These are phyloP conservation scores for Noccaea caerulescens DNA, from an alignment of 345 rosid species.

Conservation along the genomic window DNA sequence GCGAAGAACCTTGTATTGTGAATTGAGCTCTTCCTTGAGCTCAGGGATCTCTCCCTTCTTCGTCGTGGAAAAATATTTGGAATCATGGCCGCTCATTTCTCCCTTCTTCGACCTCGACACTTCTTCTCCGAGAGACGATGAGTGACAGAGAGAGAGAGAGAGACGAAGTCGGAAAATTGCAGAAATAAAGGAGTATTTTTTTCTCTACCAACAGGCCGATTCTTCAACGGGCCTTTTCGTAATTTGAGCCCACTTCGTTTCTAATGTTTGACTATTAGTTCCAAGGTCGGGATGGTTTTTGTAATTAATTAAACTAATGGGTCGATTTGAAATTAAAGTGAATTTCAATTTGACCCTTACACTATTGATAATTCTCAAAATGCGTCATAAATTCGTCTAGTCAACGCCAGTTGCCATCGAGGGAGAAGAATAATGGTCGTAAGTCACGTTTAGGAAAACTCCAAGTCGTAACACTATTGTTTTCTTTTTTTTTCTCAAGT, in stretches of 20 bases:
- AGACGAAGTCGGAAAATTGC: slow-evolving; percentile 7
- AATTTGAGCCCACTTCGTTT: neutral
- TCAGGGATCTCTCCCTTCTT: slow-evolving; percentile 99
- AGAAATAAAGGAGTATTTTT: neutral
- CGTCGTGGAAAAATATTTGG: slow-evolving; percentile 93
- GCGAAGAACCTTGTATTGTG: slow-evolving; percentile 80
- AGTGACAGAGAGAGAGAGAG: slow-evolving; percentile 3
- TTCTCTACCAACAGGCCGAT: neutral
- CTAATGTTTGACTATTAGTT: neutral
- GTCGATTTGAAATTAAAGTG: neutral
- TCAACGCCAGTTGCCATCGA: slow-evolving; percentile 37
- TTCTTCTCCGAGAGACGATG: slow-evolving; percentile 25
- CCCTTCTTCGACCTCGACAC: slow-evolving; percentile 23
- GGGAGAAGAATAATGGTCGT: neutral
- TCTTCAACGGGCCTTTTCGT: slow-evolving; percentile 8
- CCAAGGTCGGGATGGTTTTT: neutral
- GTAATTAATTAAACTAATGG: slow-evolving; percentile 21
- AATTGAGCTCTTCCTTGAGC: slow-evolving; percentile 94
- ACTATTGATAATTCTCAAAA: neutral
- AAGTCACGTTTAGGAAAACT: too few species aligned
- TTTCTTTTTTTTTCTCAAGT: neutral
- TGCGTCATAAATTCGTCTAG: slow-evolving; percentile 21
- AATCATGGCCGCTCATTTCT: slow-evolving; percentile 95
- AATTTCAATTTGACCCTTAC: slow-evolving; percentile 11
- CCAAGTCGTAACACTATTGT: neutral